A percentile compares a stretch with the other conserved stretches of the same genome.
These are phyloP conservation scores for Suillus ampliporus DNA, from an alignment of 768 basidiomycete species.

Conservation along the genomic window DNA sequence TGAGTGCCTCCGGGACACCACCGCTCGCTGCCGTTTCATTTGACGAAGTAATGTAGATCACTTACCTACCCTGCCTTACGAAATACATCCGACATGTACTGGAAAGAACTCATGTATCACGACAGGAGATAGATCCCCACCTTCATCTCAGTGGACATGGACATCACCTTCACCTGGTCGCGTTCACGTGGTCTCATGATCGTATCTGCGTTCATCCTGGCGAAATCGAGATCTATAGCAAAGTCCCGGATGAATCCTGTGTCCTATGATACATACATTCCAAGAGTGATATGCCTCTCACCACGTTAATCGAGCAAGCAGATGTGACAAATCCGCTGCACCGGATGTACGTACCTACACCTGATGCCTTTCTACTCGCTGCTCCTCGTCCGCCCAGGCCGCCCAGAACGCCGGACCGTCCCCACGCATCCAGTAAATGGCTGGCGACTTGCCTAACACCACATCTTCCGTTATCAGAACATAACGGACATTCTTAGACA, in stretches of 20 bases:
- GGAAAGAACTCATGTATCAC: not conserved
- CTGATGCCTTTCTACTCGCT: constrained; percentile 23
- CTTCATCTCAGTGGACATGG: not conserved
- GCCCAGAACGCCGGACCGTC: constrained; percentile 75
- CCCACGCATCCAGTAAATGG: constrained; percentile 78
- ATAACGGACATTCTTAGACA: constrained; percentile 69
- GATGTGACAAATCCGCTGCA: not conserved
- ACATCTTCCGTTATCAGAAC: constrained; percentile 81
- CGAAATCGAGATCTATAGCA: not conserved
- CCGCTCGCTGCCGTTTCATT: constrained; percentile 16
- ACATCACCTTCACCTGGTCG: not conserved
- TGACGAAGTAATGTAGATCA: constrained; percentile 37
- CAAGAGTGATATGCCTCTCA: not conserved
- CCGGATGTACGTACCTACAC: constrained; percentile 9
- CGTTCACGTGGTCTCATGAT: not conserved
- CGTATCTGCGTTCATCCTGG: not conserved
- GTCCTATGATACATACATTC: constrained; percentile 1
- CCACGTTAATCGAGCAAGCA: not conserved
- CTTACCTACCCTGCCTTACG: constrained; percentile 32
- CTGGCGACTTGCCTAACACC: constrained; percentile 64
- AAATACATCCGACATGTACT: constrained; percentile 27
- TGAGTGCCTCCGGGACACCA: constrained; percentile 12
- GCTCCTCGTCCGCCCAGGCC: constrained; percentile 76
- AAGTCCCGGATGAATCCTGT: not conserved
- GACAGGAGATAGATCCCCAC: constrained; percentile 7